phyloP scores from a whole-genome alignment of 2,329 filamentous ascomycete species.

The Hymenoscyphus fructigenus region DNA sequence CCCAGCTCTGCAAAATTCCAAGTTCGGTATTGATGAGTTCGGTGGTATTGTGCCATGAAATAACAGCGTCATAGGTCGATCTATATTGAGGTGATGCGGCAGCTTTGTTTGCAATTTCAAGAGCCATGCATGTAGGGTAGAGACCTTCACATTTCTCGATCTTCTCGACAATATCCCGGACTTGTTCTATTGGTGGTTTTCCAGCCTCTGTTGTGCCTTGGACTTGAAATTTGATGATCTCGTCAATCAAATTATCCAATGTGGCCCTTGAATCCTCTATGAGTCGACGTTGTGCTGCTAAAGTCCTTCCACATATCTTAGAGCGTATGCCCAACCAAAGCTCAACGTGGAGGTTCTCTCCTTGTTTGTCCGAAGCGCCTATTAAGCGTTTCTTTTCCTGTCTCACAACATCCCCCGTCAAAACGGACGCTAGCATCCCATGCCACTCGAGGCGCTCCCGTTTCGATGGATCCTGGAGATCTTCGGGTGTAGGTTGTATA shows the following conservation, averaged over 20 bases:
- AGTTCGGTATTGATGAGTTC: conserved; percentile 95
- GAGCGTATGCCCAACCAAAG: conserved; percentile 90
- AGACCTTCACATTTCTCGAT: conserved; percentile 86
- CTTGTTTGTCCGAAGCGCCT: conserved; percentile 64
- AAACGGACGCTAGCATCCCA: conserved; percentile 91
- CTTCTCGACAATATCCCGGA: conserved; percentile 83
- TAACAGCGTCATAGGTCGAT: conserved; percentile 82
- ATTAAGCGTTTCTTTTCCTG: conserved; percentile 97
- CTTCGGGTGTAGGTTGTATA: conserved; percentile 83
- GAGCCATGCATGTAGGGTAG: conserved; percentile 76
- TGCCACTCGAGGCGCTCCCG: conserved; percentile 95
- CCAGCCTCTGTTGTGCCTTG: conserved; percentile 87
- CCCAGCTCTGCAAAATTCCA: conserved; percentile 89
- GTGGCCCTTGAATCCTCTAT: conserved; percentile 79
- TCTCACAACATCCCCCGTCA: conserved; percentile 94
- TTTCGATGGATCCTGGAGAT: conserved; percentile 83
- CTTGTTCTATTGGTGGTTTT: conserved; percentile 83
- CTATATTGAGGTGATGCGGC: conserved; percentile 75
- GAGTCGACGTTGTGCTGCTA: conserved; percentile 82
- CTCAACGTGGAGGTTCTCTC: conserved; percentile 65
- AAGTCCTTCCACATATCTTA: conserved; percentile 76
- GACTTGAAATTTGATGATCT: conserved; percentile 90
- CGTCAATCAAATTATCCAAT: conserved; percentile 75
- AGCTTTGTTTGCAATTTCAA: conserved; percentile 72
- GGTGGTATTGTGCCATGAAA: conserved; percentile 96